Base-by-base conservation (phyloP, 805 yeast species). In the Komagataella pastoris region DNA sequence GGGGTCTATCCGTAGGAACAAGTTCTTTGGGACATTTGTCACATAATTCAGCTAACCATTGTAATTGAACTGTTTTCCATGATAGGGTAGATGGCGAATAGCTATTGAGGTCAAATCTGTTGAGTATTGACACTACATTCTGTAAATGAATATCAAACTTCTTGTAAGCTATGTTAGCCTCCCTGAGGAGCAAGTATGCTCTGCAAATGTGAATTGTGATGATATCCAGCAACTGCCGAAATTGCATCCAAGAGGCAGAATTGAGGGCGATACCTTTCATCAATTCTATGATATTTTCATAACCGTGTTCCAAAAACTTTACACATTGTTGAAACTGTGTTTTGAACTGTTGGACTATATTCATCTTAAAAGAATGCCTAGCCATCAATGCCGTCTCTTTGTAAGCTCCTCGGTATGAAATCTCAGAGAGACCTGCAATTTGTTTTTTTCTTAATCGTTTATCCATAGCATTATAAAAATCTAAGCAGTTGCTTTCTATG, bases 1-100 rank as follows among this genome's bases (percentile, higher is more conserved):
- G 49, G 0, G 66, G 52, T 49, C 59, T 55, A 18, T 69, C 73
- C 3, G 65, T 57, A 2, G 77, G 75, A 3, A 75, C 62, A 3
- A 69, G 52, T 10, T 59, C 56, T 2, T 63, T 65, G 0, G 85
- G 85, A 1, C 77, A 68, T n/a, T 64, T 50, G 7, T 67, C 72
- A 50, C 81, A 65, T 17, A 84, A 61, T 52, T 82, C 77, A 0
- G 85, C 88, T 10, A 86, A 65, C 81, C 85, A 76, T 46, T 78
- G 74, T 56, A 78, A 75, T 59, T 86, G 95, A n/a, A 66, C 59
- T 0, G 82, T 74, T 8, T 73, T 58, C 95, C 95, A 86, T 46
- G 71, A 62, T 19, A 60, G 55, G 4, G 65, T 65, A 0, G 70
- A 55, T 53, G 59, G 66, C 6, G 66, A 58, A 12, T 54, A 59